Conservation (phyloP, 352 stramenopile species). For the Elongisporangium prolatum region DNA sequence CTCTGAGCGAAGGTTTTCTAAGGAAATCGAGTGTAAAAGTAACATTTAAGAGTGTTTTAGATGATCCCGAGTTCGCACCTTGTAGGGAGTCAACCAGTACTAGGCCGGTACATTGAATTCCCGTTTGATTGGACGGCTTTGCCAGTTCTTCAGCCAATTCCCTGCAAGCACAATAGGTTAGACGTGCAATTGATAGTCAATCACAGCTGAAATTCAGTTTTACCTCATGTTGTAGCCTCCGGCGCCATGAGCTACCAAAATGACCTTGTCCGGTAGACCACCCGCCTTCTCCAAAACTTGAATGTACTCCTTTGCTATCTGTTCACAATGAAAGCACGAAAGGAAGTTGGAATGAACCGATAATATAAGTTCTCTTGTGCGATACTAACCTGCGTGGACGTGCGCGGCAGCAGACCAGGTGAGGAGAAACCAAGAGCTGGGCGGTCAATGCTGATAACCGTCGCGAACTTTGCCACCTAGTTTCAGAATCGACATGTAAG, state of each 20-base stretch:
- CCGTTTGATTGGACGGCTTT: constrained; percentile 9
- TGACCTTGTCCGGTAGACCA: constrained; percentile 23
- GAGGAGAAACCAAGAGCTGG: constrained; percentile 72
- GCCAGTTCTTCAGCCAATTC: constrained; percentile 43
- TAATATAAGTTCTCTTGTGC: neutral
- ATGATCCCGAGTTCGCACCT: constrained; percentile 14
- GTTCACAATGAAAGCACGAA: neutral
- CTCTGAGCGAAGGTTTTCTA: constrained; percentile 54
- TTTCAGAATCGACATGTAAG: neutral
- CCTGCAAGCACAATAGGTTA: constrained; percentile 6
- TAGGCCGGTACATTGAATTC: constrained; percentile 42
- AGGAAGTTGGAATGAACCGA: neutral
- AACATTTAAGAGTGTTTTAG: neutral
- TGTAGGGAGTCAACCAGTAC: constrained; percentile 73
- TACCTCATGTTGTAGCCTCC: constrained; percentile 82
- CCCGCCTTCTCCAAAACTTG: constrained; percentile 50
- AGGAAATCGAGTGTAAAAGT: constrained; percentile 3
- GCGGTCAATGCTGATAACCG: constrained; percentile 61
- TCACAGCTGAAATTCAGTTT: neutral
- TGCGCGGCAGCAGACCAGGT: constrained; percentile 35
- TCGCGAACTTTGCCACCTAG: constrained; percentile 41
- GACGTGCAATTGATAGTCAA: neutral
- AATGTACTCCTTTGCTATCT: constrained; percentile 64
- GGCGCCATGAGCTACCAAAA: constrained; percentile 68
- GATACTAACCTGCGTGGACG: constrained; percentile 29